Evolutionary conservation across 2,329 filamentous ascomycete species (phyloP), one percentile per base, ranked within the genome.

Genomic region (Trichoderma sp.): DNA sequence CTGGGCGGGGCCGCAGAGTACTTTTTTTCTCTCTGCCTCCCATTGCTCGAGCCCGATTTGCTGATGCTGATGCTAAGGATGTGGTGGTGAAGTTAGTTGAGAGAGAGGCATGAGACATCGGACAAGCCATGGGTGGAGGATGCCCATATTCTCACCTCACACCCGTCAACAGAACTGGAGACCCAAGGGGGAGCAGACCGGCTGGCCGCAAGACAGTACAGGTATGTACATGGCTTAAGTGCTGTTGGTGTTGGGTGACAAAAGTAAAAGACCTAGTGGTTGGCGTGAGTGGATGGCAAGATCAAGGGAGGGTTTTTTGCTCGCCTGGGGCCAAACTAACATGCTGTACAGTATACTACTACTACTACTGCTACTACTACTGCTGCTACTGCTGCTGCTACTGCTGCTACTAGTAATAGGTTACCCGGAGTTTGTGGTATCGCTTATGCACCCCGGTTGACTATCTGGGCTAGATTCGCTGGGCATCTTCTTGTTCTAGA

Each of bases 401-500:
- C n/a, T n/a, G n/a, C n/a, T n/a, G n/a, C n/a, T n/a, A n/a, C n/a
- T n/a, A n/a, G n/a, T n/a, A n/a, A 64, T 13, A 32, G 39, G 48
- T 19, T 32, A 42, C 35, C 27, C 50, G 39, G 50, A 64, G 25
- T 35, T 34, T 54, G 37, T 56, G 50, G 61, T 39, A 64, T 64
- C 61, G 61, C 61, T 64, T 64, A 64, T 64, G 61, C 61, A 64
- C 61, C 61, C 61, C 61, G 50, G 37, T 45, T 32, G 22, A 64
- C 50, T 34, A 54, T 34, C 35, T 56, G 48, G 60, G 48, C 60
- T 39, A 64, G 60, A 64, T 42, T 39, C 60, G n/a, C 12, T 54
- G 34, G 8, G 27, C 48, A 42, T 12, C 9, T 19, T 39, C 60
- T 64, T 12, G 35, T 48, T 39, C 34, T 17, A 54, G 60, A 27